Evolutionary conservation across 768 basidiomycete genomes (phyloP), one percentile per base, ranked within the genome.

Genomic region (Pisolithus sp.): DNA sequence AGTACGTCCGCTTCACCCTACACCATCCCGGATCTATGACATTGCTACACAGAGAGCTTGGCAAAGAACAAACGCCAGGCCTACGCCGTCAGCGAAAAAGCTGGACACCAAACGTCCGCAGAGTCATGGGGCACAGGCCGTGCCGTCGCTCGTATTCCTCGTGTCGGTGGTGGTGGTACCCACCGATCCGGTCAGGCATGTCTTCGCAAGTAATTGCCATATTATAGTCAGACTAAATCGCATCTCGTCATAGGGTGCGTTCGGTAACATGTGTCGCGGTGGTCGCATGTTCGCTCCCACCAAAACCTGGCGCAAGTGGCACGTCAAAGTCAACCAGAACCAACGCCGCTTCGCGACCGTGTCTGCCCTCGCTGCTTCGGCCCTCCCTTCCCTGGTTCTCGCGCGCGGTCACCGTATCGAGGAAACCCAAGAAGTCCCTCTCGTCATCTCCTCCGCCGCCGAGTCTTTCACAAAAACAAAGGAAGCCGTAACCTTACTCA

Each of bases 121-220:
- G 95, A 97, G 74, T 98, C 95, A 34, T 99, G 96, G 96, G 96
- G 96, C 75, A 99, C 96, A 60, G 96, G 96, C 85, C 93, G 96
- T 75, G 96, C 96, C 60, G 96, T 99, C 59, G 95, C 95, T 24
- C 96, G 96, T 93, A 98, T 99, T 69, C 96, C 96, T 73, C 95
- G 96, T 89, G 95, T 99, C 58, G 92, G 92, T 68, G 96, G 96
- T 68, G 89, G 90, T 68, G 96, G 96, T 72, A 98, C 96, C 62
- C 92, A 95, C 78, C 89, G 96, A 61, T 94, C 96, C 52, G 96
- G 96, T 55, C 95, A 94, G 82, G 88, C 88, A 57, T 48, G 2
- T 31, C 7, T 18, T 26, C 4, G 1, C 21, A 17, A 8, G 18
- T 8, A 7, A 30, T 7, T 38, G n/a, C 23, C 39, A 9, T 18